Evolutionary conservation across 768 basidiomycete species (phyloP).

Genomic region (Boletus sensibilis): DNA sequence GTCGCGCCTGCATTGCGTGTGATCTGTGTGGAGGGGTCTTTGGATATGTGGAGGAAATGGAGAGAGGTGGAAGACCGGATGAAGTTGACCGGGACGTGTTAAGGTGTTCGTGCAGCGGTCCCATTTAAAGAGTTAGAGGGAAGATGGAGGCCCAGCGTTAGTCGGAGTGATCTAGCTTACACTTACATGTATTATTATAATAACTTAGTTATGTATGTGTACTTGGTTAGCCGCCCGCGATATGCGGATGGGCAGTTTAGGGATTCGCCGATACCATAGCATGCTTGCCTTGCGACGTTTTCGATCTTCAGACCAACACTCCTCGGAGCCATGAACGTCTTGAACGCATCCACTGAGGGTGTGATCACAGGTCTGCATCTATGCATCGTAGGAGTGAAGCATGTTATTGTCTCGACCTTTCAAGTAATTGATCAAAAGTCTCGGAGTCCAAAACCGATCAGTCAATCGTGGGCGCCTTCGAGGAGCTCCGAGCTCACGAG

Average conservation of each 20-base stretch:
- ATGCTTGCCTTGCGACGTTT: background rate
- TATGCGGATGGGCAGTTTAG: background rate
- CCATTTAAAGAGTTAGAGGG: background rate
- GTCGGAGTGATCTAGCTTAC: background rate
- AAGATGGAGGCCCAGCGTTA: background rate
- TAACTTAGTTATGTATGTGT: background rate
- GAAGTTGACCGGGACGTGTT: conserved; percentile 8
- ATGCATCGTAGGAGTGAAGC: background rate
- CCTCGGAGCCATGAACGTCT: background rate
- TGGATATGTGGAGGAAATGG: conserved; percentile 33
- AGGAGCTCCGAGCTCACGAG: background rate
- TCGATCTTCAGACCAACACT: background rate
- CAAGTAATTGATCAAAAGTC: background rate
- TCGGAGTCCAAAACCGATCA: background rate
- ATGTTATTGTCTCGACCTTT: background rate
- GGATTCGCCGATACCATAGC: background rate
- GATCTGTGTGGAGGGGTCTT: conserved; percentile 25
- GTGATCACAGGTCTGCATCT: background rate
- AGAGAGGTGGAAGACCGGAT: conserved; percentile 27
- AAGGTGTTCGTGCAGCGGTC: background rate
- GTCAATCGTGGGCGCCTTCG: background rate
- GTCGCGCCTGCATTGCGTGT: conserved; percentile 25
- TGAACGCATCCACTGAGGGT: too few species aligned
- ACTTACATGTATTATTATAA: conserved; percentile 3
- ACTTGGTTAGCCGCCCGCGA: background rate